Conservation (phyloP, 768 basidiomycete genomes). For the Candolleomyces eurysporus region DNA sequence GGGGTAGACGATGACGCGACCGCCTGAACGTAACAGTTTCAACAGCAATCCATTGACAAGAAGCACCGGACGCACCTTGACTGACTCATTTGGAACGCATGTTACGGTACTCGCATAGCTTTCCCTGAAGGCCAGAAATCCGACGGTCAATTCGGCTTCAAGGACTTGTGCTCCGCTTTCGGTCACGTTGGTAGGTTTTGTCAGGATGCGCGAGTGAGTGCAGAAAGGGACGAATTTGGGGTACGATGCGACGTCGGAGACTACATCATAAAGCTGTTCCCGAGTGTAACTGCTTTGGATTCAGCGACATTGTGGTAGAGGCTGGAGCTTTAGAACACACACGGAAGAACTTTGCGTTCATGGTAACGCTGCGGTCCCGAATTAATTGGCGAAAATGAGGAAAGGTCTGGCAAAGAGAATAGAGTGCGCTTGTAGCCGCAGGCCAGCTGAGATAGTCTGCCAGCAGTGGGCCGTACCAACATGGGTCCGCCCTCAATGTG, state of each 20-base stretch:
- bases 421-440: conserved; percentile 11
- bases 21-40: conserved; percentile 43
- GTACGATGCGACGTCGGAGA: conserved; percentile 87
- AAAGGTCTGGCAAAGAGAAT: conserved; percentile 53
- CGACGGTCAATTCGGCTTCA: conserved; percentile 85
- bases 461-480: background rate
- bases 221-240: conserved; percentile 89
- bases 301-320: conserved; percentile 10
- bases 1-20: conserved; percentile 68
- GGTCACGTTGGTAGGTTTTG: conserved; percentile 22
- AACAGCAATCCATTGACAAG: conserved; percentile 7
- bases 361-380: conserved; percentile 64
- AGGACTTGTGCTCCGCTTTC: conserved; percentile 43
- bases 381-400: conserved; percentile 38
- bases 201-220: conserved; percentile 65
- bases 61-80: conserved; percentile 54
- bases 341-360: conserved; percentile 89
- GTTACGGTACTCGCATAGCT: conserved; percentile 85
- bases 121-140: conserved; percentile 85
- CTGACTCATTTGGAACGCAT: conserved; percentile 73
- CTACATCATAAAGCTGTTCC: conserved; percentile 78
- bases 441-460: conserved; percentile 3
- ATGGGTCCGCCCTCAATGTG: background rate
- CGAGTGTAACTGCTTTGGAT: conserved; percentile 60
- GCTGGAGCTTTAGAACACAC: conserved; percentile 29